Evolutionary conservation across 306 rosid species (phyloP), one percentile per base, ranked within the genome.

Genomic region (Arachis hypogaea): DNA sequence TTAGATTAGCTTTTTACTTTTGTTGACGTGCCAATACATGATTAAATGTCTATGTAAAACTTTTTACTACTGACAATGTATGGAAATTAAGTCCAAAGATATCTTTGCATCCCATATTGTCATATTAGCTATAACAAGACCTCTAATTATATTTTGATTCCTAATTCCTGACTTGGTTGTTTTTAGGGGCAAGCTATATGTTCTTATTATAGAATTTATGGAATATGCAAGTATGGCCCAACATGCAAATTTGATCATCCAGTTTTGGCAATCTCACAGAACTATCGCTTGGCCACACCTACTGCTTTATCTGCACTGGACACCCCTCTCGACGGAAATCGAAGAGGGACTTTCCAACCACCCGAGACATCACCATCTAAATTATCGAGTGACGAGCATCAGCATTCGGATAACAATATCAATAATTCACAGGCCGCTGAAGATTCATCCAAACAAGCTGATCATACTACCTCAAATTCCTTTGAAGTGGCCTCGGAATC

Each of bases 171-270:
- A 44, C 40, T 71, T 80, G 74, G 62, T n/a, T 42, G 18, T 58
- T 74, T 82, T 74, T 88, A 92, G 97, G 98, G 98, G 63, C 91
- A 87, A 38, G 88, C 96, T 78, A 63, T 87, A 30, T 93, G 98
- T 78, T 86, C 96, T 43, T 84, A 83, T 72, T 93, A 88, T 80
- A 77, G 80, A 70, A 77, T 85, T 85, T 87, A 85, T 78, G 97
- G 98, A 66, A 77, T 87, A 79, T 93, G 98, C 97, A 93, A 88
- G 84, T 93, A 84, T 55, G 98, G 98, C 14, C 90, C 98, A 52
- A 88, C 96, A 49, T 93, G 98, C 89, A 88, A 80, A 81, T 93
- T 79, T 77, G 97, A 93, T 74, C 98, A 93, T 82, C 96, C 97
- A 14, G 60, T 70, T 60, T 28, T 86, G 76, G 78, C 88, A 7